phyloP scores from a whole-genome alignment of 495 filamentous ascomycete species.

The Schizothecium vesticola region DNA sequence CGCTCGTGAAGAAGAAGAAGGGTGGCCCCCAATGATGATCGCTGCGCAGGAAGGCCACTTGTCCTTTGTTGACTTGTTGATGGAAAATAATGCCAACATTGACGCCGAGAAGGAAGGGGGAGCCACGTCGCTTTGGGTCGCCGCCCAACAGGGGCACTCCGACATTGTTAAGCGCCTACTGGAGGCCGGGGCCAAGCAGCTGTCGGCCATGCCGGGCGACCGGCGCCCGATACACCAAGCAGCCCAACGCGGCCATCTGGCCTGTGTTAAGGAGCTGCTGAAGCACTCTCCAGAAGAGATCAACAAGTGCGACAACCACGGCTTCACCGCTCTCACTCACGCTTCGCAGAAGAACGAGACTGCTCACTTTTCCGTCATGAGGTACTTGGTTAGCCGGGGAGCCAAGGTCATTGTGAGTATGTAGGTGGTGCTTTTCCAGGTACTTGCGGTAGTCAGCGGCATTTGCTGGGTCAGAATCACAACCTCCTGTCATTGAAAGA shows the following conservation, averaged over 20 bases:
- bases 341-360: no score
- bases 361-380: no score
- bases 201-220: not conserved
- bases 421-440: no score
- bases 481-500: no score
- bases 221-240: not conserved
- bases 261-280: not conserved
- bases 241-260: not conserved
- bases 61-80: not conserved
- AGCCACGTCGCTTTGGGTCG: not conserved
- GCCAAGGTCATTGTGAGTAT: no score
- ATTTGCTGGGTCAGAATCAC: no score
- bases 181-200: not conserved
- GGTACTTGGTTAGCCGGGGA: no score
- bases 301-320: not conserved
- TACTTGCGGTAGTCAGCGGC: no score
- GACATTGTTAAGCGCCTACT: not conserved
- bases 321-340: not conserved
- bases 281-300: not conserved
- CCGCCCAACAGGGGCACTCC: not conserved
- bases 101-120: not conserved
- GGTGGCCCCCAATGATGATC: not conserved
- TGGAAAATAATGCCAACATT: not conserved
- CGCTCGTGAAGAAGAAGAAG: not conserved
- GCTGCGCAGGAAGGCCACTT: slow-evolving; percentile 2